phyloP scores from a whole-genome alignment of 257 asterid species.

The Penstemon barbatus region DNA sequence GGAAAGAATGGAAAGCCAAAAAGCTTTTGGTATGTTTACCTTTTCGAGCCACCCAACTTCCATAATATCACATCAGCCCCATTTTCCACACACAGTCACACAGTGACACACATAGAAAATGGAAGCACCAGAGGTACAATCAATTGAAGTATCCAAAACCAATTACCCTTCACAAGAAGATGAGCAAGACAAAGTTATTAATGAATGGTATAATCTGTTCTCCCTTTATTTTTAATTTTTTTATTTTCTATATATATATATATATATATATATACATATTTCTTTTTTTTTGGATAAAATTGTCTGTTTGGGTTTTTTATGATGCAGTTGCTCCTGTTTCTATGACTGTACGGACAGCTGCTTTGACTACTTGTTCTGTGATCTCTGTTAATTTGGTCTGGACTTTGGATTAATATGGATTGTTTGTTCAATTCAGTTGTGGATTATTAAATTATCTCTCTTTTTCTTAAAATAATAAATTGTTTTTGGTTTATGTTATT shows the following conservation, averaged over 20 bases:
- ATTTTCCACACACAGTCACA: neutral
- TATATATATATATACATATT: too few species aligned
- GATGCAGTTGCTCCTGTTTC: constrained; percentile 67
- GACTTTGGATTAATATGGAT: too few species aligned
- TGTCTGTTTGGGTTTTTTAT: constrained; percentile 5
- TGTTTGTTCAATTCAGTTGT: too few species aligned
- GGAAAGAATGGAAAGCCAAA: constrained; percentile 8
- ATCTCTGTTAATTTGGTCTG: constrained; percentile 35
- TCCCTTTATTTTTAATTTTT: neutral
- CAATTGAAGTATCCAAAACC: constrained; percentile 38
- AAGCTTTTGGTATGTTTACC: neutral
- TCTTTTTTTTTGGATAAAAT: neutral
- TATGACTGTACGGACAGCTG: constrained; percentile 56
- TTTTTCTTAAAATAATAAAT: too few species aligned
- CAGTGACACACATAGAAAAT: constrained; percentile 23
- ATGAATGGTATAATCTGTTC: constrained; percentile 46
- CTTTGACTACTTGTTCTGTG: constrained; percentile 57
- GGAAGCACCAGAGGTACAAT: constrained; percentile 66
- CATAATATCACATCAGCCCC: neutral
- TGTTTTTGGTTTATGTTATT: too few species aligned
- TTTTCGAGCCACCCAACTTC: constrained; percentile 19
- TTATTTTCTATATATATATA: neutral
- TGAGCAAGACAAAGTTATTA: constrained; percentile 47
- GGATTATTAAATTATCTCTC: too few species aligned
- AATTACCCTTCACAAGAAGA: constrained; percentile 50